Conservation (phyloP, 768 basidiomycete genomes). For the Trametes gibbosa region DNA sequence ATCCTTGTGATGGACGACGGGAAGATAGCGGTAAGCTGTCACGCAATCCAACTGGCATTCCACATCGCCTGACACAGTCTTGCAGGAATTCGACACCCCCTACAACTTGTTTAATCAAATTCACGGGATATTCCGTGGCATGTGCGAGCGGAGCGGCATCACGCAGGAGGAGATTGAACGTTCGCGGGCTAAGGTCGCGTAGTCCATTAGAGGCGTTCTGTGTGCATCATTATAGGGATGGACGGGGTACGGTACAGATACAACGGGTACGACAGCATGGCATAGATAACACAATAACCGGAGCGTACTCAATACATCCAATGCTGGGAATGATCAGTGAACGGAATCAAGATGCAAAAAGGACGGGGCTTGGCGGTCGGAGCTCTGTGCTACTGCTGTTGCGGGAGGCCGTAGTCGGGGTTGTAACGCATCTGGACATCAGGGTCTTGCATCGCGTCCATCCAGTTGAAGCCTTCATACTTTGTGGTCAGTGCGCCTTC, state of each 20-base stretch:
- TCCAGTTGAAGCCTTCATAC: slow-evolving; percentile 23
- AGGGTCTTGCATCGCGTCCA: slow-evolving; percentile 20
- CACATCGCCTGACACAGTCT: not conserved
- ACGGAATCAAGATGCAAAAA: not conserved
- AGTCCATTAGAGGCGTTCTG: not conserved
- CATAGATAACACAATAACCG: not conserved
- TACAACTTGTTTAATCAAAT: slow-evolving; percentile 40
- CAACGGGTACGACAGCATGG: slow-evolving; percentile 10
- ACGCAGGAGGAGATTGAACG: slow-evolving; percentile 44
- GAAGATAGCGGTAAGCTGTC: slow-evolving; percentile 45
- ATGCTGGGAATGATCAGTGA: not conserved
- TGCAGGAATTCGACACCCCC: slow-evolving; percentile 51
- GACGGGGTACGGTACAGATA: not conserved
- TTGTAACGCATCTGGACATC: slow-evolving; percentile 13
- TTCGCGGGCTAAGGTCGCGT: slow-evolving; percentile 16
- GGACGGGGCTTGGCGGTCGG: not conserved
- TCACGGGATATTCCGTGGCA: slow-evolving; percentile 56
- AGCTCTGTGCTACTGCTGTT: not conserved
- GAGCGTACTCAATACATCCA: not conserved
- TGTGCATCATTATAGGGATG: not conserved
- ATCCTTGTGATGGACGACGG: slow-evolving; percentile 70
- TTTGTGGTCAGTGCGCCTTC: not conserved
- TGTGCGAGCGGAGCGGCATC: slow-evolving; percentile 58
- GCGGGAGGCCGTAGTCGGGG: not conserved
- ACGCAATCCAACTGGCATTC: not conserved